phyloP scores from a whole-genome alignment of 2,329 filamentous ascomycete species.

The Aspergillus amoenus region DNA sequence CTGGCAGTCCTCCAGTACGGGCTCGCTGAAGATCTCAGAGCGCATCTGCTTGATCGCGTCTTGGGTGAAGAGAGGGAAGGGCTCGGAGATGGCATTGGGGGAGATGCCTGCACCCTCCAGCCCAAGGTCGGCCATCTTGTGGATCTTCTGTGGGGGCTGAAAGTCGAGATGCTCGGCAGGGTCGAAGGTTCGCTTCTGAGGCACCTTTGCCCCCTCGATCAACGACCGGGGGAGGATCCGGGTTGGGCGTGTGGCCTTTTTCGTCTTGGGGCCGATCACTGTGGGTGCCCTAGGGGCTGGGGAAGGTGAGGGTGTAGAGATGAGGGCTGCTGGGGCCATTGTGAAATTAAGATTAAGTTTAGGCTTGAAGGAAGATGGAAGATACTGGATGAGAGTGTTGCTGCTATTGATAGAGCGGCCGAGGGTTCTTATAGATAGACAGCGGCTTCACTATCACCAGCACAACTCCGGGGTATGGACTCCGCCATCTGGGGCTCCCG shows the following conservation, averaged over 20 bases:
- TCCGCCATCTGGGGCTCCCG: no score
- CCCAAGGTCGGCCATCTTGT: conserved; percentile 59
- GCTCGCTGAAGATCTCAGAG: conserved; percentile 58
- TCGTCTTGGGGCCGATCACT: conserved; percentile 13
- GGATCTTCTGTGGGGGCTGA: conserved; percentile 48
- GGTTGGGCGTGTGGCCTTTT: conserved; percentile 18
- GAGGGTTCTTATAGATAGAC: background rate
- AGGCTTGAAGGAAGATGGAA: background rate
- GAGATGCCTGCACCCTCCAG: conserved; percentile 53
- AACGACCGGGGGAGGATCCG: conserved; percentile 12
- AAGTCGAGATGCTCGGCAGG: conserved; percentile 55
- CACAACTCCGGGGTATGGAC: background rate
- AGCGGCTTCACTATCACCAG: background rate
- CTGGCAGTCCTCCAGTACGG: conserved; percentile 56
- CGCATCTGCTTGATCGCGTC: conserved; percentile 63
- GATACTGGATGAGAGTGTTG: background rate
- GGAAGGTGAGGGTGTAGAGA: background rate
- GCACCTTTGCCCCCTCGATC: background rate
- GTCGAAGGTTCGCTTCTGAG: conserved; percentile 43
- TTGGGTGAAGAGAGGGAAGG: conserved; percentile 61
- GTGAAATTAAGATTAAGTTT: background rate
- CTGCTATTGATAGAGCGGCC: background rate
- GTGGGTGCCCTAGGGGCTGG: background rate
- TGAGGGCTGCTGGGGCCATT: conserved; percentile 1
- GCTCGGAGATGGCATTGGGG: conserved; percentile 33